These are phyloP conservation scores for Rhodocollybia butyracea DNA, from an alignment of 768 basidiomycete genomes.

Conservation along the genomic window DNA sequence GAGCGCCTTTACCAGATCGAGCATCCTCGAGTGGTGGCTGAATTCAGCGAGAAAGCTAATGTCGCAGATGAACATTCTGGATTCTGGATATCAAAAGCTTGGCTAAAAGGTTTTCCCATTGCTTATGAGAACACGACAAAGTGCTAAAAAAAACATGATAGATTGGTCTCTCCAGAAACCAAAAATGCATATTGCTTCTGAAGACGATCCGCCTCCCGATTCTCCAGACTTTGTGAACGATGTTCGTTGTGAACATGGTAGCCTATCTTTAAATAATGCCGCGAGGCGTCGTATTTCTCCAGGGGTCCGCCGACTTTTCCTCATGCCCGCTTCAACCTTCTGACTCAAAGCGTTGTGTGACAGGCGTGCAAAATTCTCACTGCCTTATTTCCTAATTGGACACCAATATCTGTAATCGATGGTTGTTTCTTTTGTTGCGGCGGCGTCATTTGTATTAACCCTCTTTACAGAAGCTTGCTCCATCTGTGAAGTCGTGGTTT, in stretches of 20 bases:
- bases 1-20: conserved; percentile 68
- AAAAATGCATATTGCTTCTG: conserved; percentile 63
- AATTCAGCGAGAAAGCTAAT: conserved; percentile 47
- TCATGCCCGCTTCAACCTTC: neutral
- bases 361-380: conserved; percentile 59
- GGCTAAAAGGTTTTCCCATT: conserved; percentile 65
- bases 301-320: conserved; percentile 37
- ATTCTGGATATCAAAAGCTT: conserved; percentile 76
- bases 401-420: conserved; percentile 42
- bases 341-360: neutral
- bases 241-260: conserved; percentile 72
- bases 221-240: conserved; percentile 51
- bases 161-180: conserved; percentile 75
- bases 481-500: conserved; percentile 56
- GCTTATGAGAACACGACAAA: neutral
- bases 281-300: conserved; percentile 60
- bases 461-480: conserved; percentile 45
- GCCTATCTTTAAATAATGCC: conserved; percentile 50
- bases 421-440: neutral
- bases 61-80: conserved; percentile 35
- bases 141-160: conserved; percentile 23
- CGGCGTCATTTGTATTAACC: neutral
- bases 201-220: conserved; percentile 68
- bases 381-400: conserved; percentile 63
- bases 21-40: conserved; percentile 58